phyloP scores from a whole-genome alignment of 371 early-diverging fungal species.

The Syncephalis fuscata region DNA sequence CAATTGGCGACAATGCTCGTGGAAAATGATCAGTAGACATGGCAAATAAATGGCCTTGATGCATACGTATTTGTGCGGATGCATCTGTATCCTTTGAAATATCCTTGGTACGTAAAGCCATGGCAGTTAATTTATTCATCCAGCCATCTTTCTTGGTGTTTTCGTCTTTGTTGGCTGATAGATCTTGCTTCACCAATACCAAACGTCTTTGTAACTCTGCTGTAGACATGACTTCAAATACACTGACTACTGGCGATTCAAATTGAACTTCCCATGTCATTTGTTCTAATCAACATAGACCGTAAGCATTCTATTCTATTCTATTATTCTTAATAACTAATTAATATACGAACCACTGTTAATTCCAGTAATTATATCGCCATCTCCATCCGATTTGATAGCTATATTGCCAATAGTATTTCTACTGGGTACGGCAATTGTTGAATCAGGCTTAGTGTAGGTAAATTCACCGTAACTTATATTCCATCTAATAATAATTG shows the following conservation, averaged over 20 bases:
- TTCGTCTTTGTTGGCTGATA: slow-evolving; percentile 18
- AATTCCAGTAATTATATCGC: slow-evolving; percentile 20
- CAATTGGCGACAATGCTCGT: neutral
- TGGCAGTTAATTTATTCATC: too few relatives aligned
- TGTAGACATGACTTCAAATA: slow-evolving; percentile 16
- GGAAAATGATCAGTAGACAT: slow-evolving; percentile 8
- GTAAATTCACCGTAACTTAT: slow-evolving; percentile 5
- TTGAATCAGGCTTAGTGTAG: slow-evolving; percentile 4
- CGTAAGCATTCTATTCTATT: neutral
- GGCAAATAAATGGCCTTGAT: slow-evolving; percentile 4
- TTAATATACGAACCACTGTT: slow-evolving; percentile 17
- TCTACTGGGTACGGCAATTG: slow-evolving; percentile 1
- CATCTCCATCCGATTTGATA: slow-evolving; percentile 12
- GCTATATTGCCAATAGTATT: neutral
- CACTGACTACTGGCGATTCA: slow-evolving; percentile 15
- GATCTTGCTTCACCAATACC: slow-evolving; percentile 3
- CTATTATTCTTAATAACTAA: slow-evolving; percentile 6
- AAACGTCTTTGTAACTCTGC: neutral
- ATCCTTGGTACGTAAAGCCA: too few relatives aligned
- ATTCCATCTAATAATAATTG: neutral
- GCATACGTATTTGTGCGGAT: slow-evolving; percentile 3
- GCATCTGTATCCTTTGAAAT: neutral
- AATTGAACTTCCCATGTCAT: slow-evolving; percentile 17
- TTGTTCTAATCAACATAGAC: slow-evolving; percentile 3
- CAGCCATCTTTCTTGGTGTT: too few relatives aligned